Percentiles rank a stretch among this genome's conserved stretches.
phyloP scores from a whole-genome alignment of 805 yeast species.

The Hyphopichia homilentoma region DNA sequence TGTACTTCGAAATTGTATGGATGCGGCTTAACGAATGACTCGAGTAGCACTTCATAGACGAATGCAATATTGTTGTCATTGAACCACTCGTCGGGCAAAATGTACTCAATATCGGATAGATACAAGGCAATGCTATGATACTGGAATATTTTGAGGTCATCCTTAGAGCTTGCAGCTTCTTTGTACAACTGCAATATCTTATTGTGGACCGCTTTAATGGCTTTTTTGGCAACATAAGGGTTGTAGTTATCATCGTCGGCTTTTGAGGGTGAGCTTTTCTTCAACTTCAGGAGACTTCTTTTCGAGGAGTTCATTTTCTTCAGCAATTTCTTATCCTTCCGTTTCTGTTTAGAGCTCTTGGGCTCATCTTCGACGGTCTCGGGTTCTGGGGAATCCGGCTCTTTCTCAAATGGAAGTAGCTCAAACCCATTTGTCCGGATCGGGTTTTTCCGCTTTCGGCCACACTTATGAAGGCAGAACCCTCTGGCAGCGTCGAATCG shows the following conservation, averaged over 20 bases:
- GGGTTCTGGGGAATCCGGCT: slow-evolving; percentile 5
- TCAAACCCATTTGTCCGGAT: too few species aligned
- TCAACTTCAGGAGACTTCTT: slow-evolving; percentile 13
- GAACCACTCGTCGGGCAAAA: slow-evolving; percentile 68
- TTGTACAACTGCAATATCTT: slow-evolving; percentile 10
- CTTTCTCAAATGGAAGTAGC: too few species aligned
- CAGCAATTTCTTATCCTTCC: slow-evolving; percentile 16
- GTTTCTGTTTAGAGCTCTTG: slow-evolving; percentile 15
- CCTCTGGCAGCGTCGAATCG: too few species aligned
- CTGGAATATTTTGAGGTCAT: slow-evolving; percentile 36
- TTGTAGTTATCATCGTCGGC: slow-evolving; percentile 5
- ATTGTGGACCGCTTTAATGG: slow-evolving; percentile 16
- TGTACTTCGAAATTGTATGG: slow-evolving; percentile 21
- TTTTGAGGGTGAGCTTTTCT: slow-evolving; percentile 6
- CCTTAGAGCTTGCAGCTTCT: slow-evolving; percentile 6
- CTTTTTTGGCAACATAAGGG: slow-evolving; percentile 11
- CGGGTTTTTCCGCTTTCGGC: too few species aligned
- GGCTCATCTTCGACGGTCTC: slow-evolving; percentile 6
- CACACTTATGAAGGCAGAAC: too few species aligned
- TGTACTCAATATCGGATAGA: slow-evolving; percentile 52
- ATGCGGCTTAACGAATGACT: slow-evolving; percentile 15
- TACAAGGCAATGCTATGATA: slow-evolving; percentile 57
- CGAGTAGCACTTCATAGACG: slow-evolving; percentile 47
- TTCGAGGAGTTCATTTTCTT: slow-evolving; percentile 20
- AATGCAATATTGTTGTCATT: slow-evolving; percentile 68